These are phyloP conservation scores for Penicillium sp. DNA, from an alignment of 2,329 filamentous ascomycete genomes.

Conservation along the genomic window DNA sequence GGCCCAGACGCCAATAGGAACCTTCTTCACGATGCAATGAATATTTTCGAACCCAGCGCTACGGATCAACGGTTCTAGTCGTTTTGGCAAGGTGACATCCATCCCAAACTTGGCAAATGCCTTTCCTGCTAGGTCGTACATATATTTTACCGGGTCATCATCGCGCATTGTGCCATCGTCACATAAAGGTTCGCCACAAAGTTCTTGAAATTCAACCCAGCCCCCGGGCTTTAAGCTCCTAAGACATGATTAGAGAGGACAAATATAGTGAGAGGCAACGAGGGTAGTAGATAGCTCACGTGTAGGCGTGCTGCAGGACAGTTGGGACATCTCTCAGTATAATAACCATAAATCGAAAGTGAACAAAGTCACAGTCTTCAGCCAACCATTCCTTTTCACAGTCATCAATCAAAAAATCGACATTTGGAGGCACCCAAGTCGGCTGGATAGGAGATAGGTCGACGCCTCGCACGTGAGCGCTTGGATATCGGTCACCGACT, in stretches of 20 bases:
- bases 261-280: neutral
- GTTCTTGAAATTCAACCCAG: conserved; percentile 10
- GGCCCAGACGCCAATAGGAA: conserved; percentile 11
- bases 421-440: conserved; percentile 13
- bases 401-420: conserved; percentile 13
- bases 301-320: conserved; percentile 5
- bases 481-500: conserved; percentile 11
- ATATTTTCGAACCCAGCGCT: conserved; percentile 9
- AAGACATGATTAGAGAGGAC: neutral
- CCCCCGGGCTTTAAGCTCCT: conserved; percentile 12
- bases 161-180: conserved; percentile 31
- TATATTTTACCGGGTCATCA: conserved; percentile 37
- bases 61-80: neutral
- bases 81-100: conserved; percentile 10
- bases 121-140: conserved; percentile 2
- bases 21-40: conserved; percentile 1
- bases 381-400: conserved; percentile 12
- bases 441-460: conserved; percentile 14
- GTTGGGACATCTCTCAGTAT: conserved; percentile 6
- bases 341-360: conserved; percentile 11
- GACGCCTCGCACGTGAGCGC: conserved; percentile 46
- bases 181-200: conserved; percentile 21
- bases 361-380: conserved; percentile 8
- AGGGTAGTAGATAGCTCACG: conserved; percentile 41
- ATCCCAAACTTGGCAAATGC: conserved; percentile 12